Evolutionary conservation across 805 yeast genomes (phyloP), one percentile per base, ranked within the genome.

Genomic region (Lipomyces yamanashiensis): DNA sequence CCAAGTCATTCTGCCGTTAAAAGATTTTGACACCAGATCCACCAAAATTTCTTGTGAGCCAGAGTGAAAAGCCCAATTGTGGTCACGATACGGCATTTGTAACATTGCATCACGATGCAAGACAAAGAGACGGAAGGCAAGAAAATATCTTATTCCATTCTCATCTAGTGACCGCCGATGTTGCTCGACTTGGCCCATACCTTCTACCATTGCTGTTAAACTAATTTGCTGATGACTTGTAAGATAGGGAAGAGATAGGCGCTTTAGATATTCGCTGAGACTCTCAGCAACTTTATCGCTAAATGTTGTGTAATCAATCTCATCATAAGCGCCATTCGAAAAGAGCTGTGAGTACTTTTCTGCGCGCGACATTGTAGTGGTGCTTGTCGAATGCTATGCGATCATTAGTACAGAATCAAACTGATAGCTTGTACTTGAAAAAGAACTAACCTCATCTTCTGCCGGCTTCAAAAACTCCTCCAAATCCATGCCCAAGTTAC

Each of bases 171-270:
- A 74, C 2, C 74, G 59, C 19, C 70, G 58, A 49, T 79, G 80
- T 56, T 79, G 79, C 13, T 81, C 80, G 4, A 90, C 81, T 17
- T 84, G 85, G 28, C 81, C 79, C 33, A 89, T 77, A 1, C 92
- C 87, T 54, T 84, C 86, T 6, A 90, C 79, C 1, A 90, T 85
- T 15, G 89, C 84, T 1, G 87, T 80, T 34, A 92, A 80, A 0
- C 97, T 91, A 36, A 87, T 85, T 72, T 92, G 98, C 74, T 92
- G 97, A 76, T 92, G 98, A 64, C 97, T 85, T 0, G 97, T 91
- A 36, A 92, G 74, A 65, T 87, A 87, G 0, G 97, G 97, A 34
- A 92, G 77, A 1, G 93, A 81, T 5, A 83, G 79, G 63, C 83
- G 85, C 48, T 85, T 84, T 58, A 92, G 77, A 64, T 84, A 84